Percentiles rank a stretch among this genome's conserved stretches.
Evolutionary conservation across 2,329 filamentous ascomycete species (phyloP).

Genomic region (Alternaria sp.): DNA sequence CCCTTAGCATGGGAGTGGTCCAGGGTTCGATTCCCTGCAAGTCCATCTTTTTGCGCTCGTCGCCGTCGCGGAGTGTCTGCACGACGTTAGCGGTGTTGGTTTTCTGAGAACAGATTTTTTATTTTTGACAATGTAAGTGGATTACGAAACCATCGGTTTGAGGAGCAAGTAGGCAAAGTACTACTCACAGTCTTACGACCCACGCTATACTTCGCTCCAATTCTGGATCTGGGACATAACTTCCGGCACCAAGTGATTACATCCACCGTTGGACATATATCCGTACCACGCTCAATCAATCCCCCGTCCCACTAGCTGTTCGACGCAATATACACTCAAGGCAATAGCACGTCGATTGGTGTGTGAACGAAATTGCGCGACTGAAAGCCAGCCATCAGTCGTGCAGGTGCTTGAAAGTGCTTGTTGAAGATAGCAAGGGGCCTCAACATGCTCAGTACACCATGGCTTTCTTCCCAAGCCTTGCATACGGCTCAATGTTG

Average conservation of each 20-base stretch:
- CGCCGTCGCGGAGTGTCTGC: not conserved
- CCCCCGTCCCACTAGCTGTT: rapidly evolving
- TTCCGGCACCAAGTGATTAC: not conserved
- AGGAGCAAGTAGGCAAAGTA: not conserved
- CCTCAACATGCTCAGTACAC: not conserved
- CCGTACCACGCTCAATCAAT: not conserved
- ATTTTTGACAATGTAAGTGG: not conserved
- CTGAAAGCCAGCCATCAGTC: not conserved
- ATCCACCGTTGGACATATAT: not conserved
- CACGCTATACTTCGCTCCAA: not conserved
- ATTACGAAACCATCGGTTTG: not conserved
- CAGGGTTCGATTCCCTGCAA: conserved; percentile 16
- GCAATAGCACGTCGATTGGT: not conserved
- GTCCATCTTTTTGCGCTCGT: conserved; percentile 9
- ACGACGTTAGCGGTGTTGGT: not conserved
- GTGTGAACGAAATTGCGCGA: not conserved
- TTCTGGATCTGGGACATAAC: not conserved
- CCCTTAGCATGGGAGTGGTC: conserved; percentile 15
- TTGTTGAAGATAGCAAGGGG: not conserved
- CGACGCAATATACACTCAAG: not conserved
- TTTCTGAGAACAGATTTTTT: rapidly evolving
- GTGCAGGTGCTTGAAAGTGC: not conserved
- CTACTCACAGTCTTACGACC: not conserved
- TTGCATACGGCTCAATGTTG: not conserved
- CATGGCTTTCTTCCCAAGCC: not conserved